A percentile compares a stretch with the other conserved stretches of the same genome.
These are phyloP conservation scores for Thielaviopsis euricoi DNA, from an alignment of 2,329 filamentous ascomycete genomes.

Conservation along the genomic window DNA sequence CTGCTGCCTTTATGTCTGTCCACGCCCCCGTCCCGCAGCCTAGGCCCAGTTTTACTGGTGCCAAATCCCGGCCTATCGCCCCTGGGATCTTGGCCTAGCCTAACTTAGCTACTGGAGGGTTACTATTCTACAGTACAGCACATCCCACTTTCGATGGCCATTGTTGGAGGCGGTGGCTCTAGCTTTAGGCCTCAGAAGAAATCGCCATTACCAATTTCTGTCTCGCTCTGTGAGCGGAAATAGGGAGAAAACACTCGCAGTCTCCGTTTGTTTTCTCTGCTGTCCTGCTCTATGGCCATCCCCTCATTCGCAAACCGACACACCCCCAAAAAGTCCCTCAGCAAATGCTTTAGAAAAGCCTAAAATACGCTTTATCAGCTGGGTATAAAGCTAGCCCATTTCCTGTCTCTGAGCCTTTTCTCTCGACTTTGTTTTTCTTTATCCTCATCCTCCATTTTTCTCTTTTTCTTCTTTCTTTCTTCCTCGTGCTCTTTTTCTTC, in stretches of 20 bases:
- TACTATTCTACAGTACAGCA: no score
- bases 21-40: conserved; percentile 6
- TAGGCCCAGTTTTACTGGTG: conserved; percentile 4
- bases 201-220: not conserved
- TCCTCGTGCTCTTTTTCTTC: not conserved
- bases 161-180: not conserved
- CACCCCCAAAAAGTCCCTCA: not conserved
- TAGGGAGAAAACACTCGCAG: not conserved
- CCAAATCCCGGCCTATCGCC: not conserved
- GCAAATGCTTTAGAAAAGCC: not conserved
- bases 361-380: not conserved
- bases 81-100: not conserved
- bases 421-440: no score
- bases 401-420: not conserved
- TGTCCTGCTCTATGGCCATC: not conserved
- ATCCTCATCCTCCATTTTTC: not conserved
- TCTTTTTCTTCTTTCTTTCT: not conserved
- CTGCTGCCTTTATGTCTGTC: not conserved
- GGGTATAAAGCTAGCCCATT: not conserved
- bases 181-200: not conserved
- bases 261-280: not conserved
- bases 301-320: not conserved
- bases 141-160: not conserved
- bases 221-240: not conserved
- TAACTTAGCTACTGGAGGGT: not conserved